Evolutionary conservation across 2,329 filamentous ascomycete genomes (phyloP), one percentile per base, ranked within the genome.

Genomic region (Madurella fahalii): DNA sequence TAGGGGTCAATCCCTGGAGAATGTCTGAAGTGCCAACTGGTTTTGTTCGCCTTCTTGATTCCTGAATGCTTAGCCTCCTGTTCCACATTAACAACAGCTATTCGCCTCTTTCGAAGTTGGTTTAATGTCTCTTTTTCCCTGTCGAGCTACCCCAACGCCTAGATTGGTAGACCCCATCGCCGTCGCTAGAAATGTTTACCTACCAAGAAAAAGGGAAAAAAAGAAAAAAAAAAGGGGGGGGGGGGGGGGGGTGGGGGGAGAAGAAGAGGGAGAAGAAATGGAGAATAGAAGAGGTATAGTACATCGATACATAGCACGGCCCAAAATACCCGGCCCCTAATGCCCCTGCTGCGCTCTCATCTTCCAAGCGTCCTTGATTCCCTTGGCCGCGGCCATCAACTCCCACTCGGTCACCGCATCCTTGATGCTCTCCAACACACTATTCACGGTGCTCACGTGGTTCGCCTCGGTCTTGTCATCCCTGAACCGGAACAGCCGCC

Each of bases 391-490:
- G 2, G 74, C 79, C 44, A 92, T 79, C 34, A 99, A 77, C 66
- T 99, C 91, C 54, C 89, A 79, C 71, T 96, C 84, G 0, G 84
- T 88, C 11, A 99, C 90, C 1, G 84, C 85, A 65, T 96, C 90
- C 57, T 84, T 80, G 63, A 99, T 97, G 70, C 90, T 95, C 61
- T 93, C 86, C 56, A 96, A 79, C 4, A 99, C 94, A 68, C 88
- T 95, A 25, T 85, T 77, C 1, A 96, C 90, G 0, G 89, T 93
- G 16, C 77, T 85, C 56, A 89, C 86, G 71, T 97, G 92, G 66
- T 99, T 99, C 0, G 89, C 91, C 62, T 96, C 87, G 30, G 78
- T 77, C 74, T 99, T 99, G 71, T 99, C 94, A 65, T 97, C 92
- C 50, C 94, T 82, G 71, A 96, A 93, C 31, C 92, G 85, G 63